Percentiles rank a stretch among this genome's conserved stretches.
Evolutionary conservation across 2,329 filamentous ascomycete genomes (phyloP).

Genomic region (Exophiala sp.): DNA sequence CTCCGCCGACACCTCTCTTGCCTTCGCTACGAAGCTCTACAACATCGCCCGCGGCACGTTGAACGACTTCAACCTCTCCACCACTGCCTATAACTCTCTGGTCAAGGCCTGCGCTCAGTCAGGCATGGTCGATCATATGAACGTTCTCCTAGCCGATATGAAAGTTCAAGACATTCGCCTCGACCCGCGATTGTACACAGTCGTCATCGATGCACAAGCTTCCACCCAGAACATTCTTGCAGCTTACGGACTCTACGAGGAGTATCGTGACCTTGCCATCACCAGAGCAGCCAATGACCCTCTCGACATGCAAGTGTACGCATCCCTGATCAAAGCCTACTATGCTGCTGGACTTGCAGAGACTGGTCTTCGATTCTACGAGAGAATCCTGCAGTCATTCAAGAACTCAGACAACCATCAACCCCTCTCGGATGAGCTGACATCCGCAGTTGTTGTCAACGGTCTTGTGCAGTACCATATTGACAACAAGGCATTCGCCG

Average conservation of each 20-base stretch:
- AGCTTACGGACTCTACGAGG: constrained; percentile 91
- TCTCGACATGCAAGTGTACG: constrained; percentile 80
- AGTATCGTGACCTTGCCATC: constrained; percentile 87
- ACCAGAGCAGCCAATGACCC: constrained; percentile 61
- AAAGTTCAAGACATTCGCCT: constrained; percentile 71
- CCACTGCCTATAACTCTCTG: constrained; percentile 79
- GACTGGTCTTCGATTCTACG: constrained; percentile 79
- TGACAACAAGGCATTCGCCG: constrained; percentile 36
- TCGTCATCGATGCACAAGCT: constrained; percentile 94
- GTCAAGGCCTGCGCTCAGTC: constrained; percentile 83
- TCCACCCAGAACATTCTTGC: constrained; percentile 75
- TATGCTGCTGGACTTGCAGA: constrained; percentile 74
- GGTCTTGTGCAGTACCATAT: constrained; percentile 79
- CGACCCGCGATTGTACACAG: constrained; percentile 76
- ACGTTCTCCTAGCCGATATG: constrained; percentile 88
- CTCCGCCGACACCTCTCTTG: constrained; percentile 79
- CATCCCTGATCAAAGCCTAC: constrained; percentile 87
- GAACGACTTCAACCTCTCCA: constrained; percentile 63
- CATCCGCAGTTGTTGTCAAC: constrained; percentile 66
- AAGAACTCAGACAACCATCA: constrained; percentile 44
- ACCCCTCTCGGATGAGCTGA: constrained; percentile 62
- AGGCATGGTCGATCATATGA: constrained; percentile 81
- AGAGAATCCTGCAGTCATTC: constrained; percentile 66
- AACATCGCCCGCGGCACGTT: constrained; percentile 66
- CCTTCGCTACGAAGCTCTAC: constrained; percentile 82